A percentile compares a stretch with the other conserved stretches of the same genome.
phyloP scores from a whole-genome alignment of 805 yeast species.

The Ascoidea asiatica region DNA sequence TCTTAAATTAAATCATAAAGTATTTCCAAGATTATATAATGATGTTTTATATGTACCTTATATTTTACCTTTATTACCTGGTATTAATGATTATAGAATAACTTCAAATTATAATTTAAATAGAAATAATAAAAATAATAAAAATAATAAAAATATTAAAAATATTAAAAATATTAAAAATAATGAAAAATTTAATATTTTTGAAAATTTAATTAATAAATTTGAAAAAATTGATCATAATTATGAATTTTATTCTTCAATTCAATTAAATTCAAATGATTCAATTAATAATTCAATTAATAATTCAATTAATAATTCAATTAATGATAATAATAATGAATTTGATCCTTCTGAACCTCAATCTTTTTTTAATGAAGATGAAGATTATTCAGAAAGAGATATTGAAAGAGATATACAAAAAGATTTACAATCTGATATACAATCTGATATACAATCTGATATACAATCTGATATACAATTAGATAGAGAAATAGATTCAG shows the following conservation, averaged over 20 bases:
- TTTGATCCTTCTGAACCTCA: conserved; percentile 93
- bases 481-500: background rate
- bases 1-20: conserved; percentile 58
- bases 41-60: conserved; percentile 91
- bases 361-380: conserved; percentile 45
- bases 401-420: conserved; percentile 7
- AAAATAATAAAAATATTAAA: no score
- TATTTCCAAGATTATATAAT: conserved; percentile 77
- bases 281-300: conserved; percentile 27
- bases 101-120: conserved; percentile 48
- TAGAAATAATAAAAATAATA: conserved; percentile 24
- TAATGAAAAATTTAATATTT: conserved; percentile 31
- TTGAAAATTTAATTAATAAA: conserved; percentile 68
- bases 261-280: conserved; percentile 45
- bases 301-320: conserved; percentile 12
- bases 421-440: background rate
- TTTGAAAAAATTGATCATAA: conserved; percentile 86
- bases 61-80: conserved; percentile 75
- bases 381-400: conserved; percentile 13
- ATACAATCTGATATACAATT: background rate
- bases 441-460: no score
- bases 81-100: conserved; percentile 63
- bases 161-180: conserved; percentile 25
- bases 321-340: conserved; percentile 16
- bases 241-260: conserved; percentile 77